A percentile compares a stretch with the other conserved stretches of the same genome.
Conservation (phyloP, 352 stramenopile genomes). For the Aphanomyces stellatus region DNA sequence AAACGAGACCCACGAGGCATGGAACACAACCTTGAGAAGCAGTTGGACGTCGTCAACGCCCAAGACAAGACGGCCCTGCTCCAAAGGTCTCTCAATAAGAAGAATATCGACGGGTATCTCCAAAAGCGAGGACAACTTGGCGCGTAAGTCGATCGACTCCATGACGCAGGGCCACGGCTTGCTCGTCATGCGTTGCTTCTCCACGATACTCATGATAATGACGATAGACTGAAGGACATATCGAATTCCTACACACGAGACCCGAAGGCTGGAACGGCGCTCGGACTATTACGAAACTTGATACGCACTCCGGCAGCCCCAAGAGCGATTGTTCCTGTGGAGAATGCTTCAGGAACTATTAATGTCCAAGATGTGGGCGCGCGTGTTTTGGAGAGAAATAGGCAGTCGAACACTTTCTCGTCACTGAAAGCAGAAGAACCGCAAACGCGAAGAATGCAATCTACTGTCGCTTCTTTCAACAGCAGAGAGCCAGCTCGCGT, state of each 20-base stretch:
- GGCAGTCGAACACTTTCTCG: neutral
- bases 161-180: neutral
- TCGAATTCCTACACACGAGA: neutral
- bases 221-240: conserved; percentile 15
- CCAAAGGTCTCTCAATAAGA: conserved; percentile 8
- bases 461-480: too few relatives aligned
- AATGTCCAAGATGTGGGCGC: neutral
- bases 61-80: conserved; percentile 5
- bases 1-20: neutral
- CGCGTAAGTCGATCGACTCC: neutral
- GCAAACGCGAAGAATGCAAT: too few relatives aligned
- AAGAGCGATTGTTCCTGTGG: neutral
- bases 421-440: too few relatives aligned
- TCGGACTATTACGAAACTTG: neutral
- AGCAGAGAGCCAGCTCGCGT: too few relatives aligned
- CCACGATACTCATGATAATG: neutral
- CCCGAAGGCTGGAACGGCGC: neutral
- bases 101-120: conserved; percentile 17
- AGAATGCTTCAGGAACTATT: neutral
- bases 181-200: neutral
- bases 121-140: neutral
- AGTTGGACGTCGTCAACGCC: neutral
- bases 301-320: neutral
- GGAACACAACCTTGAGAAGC: conserved; percentile 10
- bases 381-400: conserved; percentile 5